Evolutionary conservation across 148 eudicot species (phyloP).

Genomic region (Cornus florida): DNA sequence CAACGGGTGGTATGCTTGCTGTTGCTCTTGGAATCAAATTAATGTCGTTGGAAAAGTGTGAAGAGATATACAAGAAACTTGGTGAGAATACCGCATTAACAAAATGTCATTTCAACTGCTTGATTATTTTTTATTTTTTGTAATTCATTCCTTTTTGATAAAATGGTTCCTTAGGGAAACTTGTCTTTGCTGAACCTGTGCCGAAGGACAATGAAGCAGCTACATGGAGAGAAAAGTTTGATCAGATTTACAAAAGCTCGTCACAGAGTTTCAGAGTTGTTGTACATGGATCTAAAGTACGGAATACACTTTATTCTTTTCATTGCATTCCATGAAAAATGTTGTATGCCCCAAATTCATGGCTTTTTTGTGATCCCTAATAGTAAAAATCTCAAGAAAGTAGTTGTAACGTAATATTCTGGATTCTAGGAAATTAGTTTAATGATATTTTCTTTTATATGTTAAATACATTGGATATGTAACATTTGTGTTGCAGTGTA

Average conservation of each 20-base stretch:
- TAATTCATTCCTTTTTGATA: not conserved
- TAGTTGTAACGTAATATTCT: too few species aligned
- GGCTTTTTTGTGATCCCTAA: not conserved
- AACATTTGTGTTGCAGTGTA: too few species aligned
- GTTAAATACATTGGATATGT: too few species aligned
- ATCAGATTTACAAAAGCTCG: conserved; percentile 96
- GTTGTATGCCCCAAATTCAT: not conserved
- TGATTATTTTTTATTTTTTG: not conserved
- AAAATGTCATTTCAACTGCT: conserved; percentile 1
- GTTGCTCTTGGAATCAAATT: conserved; percentile 95
- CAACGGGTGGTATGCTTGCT: conserved; percentile 99
- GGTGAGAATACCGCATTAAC: conserved; percentile 46
- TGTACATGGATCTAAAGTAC: conserved; percentile 98
- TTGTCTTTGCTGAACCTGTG: conserved; percentile 94
- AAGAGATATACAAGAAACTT: conserved; percentile 95
- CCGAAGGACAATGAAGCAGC: conserved; percentile 93
- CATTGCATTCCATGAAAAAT: not conserved
- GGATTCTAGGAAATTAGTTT: too few species aligned
- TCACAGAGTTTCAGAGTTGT: conserved; percentile 97
- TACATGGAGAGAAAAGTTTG: conserved; percentile 97
- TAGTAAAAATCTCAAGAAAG: not conserved
- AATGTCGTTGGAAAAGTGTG: conserved; percentile 91
- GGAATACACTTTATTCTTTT: conserved; percentile 19
- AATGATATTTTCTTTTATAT: too few species aligned
- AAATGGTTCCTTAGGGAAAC: conserved; percentile 63